phyloP scores from a whole-genome alignment of 805 yeast genomes.

The Cyberlindnera xylosilytica region DNA sequence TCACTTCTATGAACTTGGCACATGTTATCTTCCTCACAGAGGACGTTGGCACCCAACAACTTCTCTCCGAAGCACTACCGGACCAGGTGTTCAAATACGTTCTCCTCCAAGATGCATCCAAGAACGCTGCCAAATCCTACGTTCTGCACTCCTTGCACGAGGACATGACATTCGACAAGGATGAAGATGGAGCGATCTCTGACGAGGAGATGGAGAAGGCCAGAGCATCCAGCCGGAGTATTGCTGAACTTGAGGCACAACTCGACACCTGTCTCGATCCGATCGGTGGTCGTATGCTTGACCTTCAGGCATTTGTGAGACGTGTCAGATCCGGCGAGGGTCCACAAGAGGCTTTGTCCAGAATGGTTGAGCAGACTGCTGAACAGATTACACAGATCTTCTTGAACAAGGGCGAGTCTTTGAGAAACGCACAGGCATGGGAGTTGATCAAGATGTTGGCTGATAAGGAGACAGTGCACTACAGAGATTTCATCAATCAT shows the following conservation, averaged over 20 bases:
- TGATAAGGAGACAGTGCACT: constrained; percentile 41
- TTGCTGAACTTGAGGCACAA: constrained; percentile 28
- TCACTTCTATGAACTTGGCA: constrained; percentile 76
- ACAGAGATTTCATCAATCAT: constrained; percentile 48
- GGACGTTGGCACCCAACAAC: constrained; percentile 73
- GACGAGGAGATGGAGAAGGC: constrained; percentile 24
- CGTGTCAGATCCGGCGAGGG: constrained; percentile 86
- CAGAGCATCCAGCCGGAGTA: constrained; percentile 6
- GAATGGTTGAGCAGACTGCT: constrained; percentile 80
- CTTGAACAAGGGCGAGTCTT: constrained; percentile 47
- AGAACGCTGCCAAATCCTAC: constrained; percentile 64
- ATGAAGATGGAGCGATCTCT: constrained; percentile 29
- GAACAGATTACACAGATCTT: constrained; percentile 86
- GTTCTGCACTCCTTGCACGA: constrained; percentile 53
- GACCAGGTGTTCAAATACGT: constrained; percentile 80
- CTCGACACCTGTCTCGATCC: constrained; percentile 64
- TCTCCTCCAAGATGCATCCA: constrained; percentile 77
- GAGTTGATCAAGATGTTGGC: constrained; percentile 65
- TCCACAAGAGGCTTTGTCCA: constrained; percentile 70
- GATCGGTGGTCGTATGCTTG: constrained; percentile 93
- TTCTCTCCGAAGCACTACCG: constrained; percentile 71
- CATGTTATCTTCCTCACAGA: constrained; percentile 88
- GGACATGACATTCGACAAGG: constrained; percentile 16
- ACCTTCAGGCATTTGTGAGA: constrained; percentile 84
- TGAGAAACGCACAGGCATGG: constrained; percentile 88